Evolutionary conservation across 306 rosid genomes (phyloP), one percentile per base, ranked within the genome.

Genomic region (Cucurbita ficifolia): DNA sequence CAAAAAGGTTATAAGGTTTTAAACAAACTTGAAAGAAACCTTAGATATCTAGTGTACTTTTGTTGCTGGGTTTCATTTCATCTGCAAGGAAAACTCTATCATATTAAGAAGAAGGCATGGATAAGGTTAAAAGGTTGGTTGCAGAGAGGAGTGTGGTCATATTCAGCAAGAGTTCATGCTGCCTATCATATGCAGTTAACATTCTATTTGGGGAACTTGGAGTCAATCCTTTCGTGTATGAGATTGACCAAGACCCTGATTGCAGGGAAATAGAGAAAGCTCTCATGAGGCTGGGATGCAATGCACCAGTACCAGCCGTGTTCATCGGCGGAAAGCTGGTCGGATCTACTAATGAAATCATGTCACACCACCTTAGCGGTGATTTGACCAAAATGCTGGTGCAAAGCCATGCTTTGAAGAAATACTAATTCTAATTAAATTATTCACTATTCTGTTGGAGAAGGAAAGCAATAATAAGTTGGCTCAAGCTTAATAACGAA

Each of bases 331-430:
- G 99, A 65, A 75, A 73, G 72, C 76, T 95, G 17, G 80, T 75
- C 22, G 99, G 99, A 51, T 95, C 97, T 63, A 95, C 99, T 46
- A 95, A 95, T 69, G 97, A 95, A 82, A 82, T 95, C 84, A 91
- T 95, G 99, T 95, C 99, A 21, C 92, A 88, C 57, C 99, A 95
- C 86, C 88, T 95, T 38, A 82, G 92, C 51, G 97, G 99, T 22
- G 75, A 79, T 57, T 88, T 95, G 74, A 82, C 58, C 76, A 87
- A 73, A 55, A 39, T 83, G 81, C 79, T 95, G 52, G 83, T 79
- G 79, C 88, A 90, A 36, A 86, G 82, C 50, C 87, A 81, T 76
- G 4, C 78, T 55, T 5, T n/a, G 52, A 87, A 61, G 57, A 19
- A 53, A 48, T 35, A 70, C 42, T 62, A 42, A 76, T 52, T 50